Evolutionary conservation across 108 stramenopile species (phyloP).

Genomic region (Aureococcus anophagefferens): DNA sequence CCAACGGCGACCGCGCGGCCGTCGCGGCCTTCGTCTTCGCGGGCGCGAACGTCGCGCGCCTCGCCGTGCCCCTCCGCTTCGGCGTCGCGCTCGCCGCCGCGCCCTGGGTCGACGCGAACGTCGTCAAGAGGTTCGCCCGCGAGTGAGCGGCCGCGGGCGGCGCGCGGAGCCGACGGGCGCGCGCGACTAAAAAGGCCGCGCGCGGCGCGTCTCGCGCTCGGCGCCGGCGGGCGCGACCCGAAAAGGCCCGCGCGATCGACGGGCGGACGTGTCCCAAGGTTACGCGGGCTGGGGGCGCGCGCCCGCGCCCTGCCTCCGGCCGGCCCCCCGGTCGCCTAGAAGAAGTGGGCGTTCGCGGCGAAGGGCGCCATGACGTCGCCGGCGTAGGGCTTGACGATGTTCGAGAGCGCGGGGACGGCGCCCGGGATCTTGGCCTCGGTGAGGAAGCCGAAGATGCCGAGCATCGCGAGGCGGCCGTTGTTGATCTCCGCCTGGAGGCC

Average conservation of each 20-base stretch:
- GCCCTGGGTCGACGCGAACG: slow-evolving; percentile 80
- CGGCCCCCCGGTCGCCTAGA: no score
- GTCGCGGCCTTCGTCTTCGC: slow-evolving; percentile 69
- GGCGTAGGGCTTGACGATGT: slow-evolving; percentile 46
- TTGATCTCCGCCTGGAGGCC: slow-evolving; percentile 56
- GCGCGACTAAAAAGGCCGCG: no score
- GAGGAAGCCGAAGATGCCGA: slow-evolving; percentile 67
- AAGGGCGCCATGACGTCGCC: slow-evolving; percentile 59
- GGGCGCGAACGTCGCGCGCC: slow-evolving; percentile 69
- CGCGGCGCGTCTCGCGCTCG: no score
- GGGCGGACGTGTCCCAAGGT: no score
- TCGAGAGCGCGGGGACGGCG: slow-evolving; percentile 50
- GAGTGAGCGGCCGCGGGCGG: no score
- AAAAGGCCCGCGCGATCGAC: no score
- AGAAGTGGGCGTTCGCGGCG: background rate
- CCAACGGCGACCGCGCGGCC: slow-evolving; percentile 58
- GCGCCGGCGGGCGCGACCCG: no score
- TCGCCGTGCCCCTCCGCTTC: slow-evolving; percentile 69
- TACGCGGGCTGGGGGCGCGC: no score
- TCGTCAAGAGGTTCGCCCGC: slow-evolving; percentile 27
- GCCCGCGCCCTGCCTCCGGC: no score
- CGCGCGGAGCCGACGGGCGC: no score
- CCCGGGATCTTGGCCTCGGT: slow-evolving; percentile 53
- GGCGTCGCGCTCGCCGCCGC: slow-evolving; percentile 76
- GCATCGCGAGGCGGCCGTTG: slow-evolving; percentile 63